Base-by-base conservation (phyloP, 2,329 filamentous ascomycete species). In the Xylaria sp. region DNA sequence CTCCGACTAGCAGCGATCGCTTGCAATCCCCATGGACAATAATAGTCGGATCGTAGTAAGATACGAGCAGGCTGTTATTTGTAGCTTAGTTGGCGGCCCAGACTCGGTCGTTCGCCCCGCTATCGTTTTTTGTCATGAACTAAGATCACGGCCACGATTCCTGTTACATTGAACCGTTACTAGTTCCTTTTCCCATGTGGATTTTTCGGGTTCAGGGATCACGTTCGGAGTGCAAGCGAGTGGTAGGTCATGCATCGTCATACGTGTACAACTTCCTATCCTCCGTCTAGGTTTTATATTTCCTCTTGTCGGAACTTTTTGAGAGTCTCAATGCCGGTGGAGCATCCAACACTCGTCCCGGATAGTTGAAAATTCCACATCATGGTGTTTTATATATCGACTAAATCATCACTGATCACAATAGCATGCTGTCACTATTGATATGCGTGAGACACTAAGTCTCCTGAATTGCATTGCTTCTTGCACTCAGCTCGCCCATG, bases 61-160 rank as follows among this genome's bases (percentile, higher is more conserved):
- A 58, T 21, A 35, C 46, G 60, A 62, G 60, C 55, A 59, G 54
- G 38, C 54, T 58, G 58, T 51, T 33, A 62, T 62, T 59, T 51
- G 60, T 23, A 59, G 43, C 15, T 41, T 48, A 58, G 40, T 51
- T 41, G 33, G 35, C 15, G 31, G 35, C 33, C 55, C 37, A 58
- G 44, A 59, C 33, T 62, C 44, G 40, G 56, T 58, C 43, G 37
- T 51, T 38, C 13, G 44, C 55, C 59, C 60, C 55, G 60, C 60
- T 54, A 59, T 58, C 43, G 49, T 43, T 58, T 54, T 49, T 54
- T n/a, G n/a, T n/a, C n/a, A n/a, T n/a, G n/a, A n/a, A n/a, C n/a
- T n/a, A 44, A 54, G 59, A 58, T 21, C 35, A 27, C 48, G 48
- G 54, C 55, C 54, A 35, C 13, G 41, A 54, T 29, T 58, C 29